Evolutionary conservation across 805 yeast genomes (phyloP), one percentile per base, ranked within the genome.

Genomic region (Ogataea sp.): DNA sequence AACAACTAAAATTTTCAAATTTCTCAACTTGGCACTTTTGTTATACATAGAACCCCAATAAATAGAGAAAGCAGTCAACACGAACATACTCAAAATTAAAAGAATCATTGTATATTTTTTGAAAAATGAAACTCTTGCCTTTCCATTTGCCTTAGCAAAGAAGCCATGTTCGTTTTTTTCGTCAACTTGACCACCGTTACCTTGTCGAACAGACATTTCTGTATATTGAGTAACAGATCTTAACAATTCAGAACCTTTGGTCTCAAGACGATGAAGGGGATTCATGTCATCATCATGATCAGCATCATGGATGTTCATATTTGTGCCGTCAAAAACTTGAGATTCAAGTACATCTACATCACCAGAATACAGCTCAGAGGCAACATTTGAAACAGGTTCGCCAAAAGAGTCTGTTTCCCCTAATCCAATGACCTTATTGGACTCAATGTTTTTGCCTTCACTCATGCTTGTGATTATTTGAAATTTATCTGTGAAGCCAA

Each of bases 31-130:
- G 36, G 40, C 7, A 32, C 39, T 27, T 42, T 71, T 50, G 8
- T 56, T 29, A 58, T 53, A 60, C 59, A 62, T 56, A 34, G 71
- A 58, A 32, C 71, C 70, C 83, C 83, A 70, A 60, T 71, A 62
- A 43, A 65, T 54, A 48, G 79, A 56, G 46, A 67, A 52, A 38
- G 64, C 64, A 28, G 54, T 49, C 37, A 73, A 48, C 25, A 71
- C 58, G 37, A 60, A 58, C 6, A 52, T 35, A 15, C 62, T 61
- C 56, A 76, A 56, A 3, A 48, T 18, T 0, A 58, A 13, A 9
- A 57, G 30, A 18, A 53, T 45, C 1, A 34, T 14, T 0, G 32
- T 6, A 34, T 43, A 55, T 28, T 44, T 44, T 10, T 37, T 46
- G 11, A 46, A 27, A 17, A 51, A 41, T 3, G 14, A 14, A 2